A percentile compares a stretch with the other conserved stretches of the same genome.
Conservation (phyloP, 768 basidiomycete species). For the Boletus eberwhitei region DNA sequence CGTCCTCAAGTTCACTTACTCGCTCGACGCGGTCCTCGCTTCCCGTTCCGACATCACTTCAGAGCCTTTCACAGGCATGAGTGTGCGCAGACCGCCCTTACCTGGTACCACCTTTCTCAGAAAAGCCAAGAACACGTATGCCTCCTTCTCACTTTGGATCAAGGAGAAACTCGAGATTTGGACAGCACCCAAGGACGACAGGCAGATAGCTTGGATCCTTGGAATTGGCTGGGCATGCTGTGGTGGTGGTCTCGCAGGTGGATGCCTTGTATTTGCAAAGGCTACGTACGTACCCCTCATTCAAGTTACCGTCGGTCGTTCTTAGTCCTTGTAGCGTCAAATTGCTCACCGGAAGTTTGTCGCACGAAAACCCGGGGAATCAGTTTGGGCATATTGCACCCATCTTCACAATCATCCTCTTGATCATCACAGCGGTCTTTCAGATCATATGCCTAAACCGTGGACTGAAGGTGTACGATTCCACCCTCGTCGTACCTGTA, state of each 20-base stretch:
- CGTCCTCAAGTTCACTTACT: slow-evolving; percentile 63
- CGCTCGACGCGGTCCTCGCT: slow-evolving; percentile 70
- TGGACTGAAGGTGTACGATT: slow-evolving; percentile 86
- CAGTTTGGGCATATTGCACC: slow-evolving; percentile 81
- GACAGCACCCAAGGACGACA: slow-evolving; percentile 80
- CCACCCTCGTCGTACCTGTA: slow-evolving; percentile 87
- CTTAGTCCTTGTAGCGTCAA: slow-evolving; percentile 55
- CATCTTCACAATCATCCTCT: slow-evolving; percentile 66
- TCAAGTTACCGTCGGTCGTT: neutral
- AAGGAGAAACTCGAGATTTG: slow-evolving; percentile 66
- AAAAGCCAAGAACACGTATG: slow-evolving; percentile 41
- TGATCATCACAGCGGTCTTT: slow-evolving; percentile 71
- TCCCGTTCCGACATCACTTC: slow-evolving; percentile 69
- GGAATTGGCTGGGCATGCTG: slow-evolving; percentile 94
- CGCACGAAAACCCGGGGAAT: slow-evolving; percentile 79
- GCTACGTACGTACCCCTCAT: slow-evolving; percentile 26
- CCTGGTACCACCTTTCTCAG: slow-evolving; percentile 28
- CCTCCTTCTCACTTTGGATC: slow-evolving; percentile 47
- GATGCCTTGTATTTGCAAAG: slow-evolving; percentile 81
- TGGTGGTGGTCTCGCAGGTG: slow-evolving; percentile 87
- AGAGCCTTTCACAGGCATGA: slow-evolving; percentile 47
- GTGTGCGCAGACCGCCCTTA: slow-evolving; percentile 22
- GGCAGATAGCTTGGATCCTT: slow-evolving; percentile 82
- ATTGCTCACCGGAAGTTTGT: slow-evolving; percentile 70
- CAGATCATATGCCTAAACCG: slow-evolving; percentile 93